Percentiles rank a stretch among this genome's conserved stretches.
Evolutionary conservation across 2,329 filamentous ascomycete species (phyloP).

Genomic region (Diatrype stigma): DNA sequence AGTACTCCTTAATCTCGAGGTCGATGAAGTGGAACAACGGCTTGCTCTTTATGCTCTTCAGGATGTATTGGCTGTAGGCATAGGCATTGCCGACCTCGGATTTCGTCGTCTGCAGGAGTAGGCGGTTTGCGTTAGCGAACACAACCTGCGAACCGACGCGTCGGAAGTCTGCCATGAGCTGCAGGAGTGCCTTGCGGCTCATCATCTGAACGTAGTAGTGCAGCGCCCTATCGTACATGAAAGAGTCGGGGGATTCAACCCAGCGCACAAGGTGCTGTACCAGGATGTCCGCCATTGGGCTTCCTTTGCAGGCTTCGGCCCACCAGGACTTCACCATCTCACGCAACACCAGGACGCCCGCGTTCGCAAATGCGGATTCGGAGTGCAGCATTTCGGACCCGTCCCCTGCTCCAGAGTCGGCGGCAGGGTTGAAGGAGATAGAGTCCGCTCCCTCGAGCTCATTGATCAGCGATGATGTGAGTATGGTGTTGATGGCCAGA

Average conservation of each 20-base stretch:
- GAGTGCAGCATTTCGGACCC: conserved; percentile 70
- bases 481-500: conserved; percentile 93
- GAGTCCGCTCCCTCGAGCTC: conserved; percentile 89
- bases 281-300: conserved; percentile 93
- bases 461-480: conserved; percentile 94
- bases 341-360: conserved; percentile 81
- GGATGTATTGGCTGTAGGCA: conserved; percentile 94
- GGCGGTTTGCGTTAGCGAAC: conserved; percentile 85
- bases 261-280: conserved; percentile 96
- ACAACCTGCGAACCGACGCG: conserved; percentile 92
- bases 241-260: conserved; percentile 91
- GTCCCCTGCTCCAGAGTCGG: conserved; percentile 56
- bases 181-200: conserved; percentile 93
- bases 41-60: conserved; percentile 95
- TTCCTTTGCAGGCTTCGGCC: conserved; percentile 86
- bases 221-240: conserved; percentile 88
- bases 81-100: conserved; percentile 94
- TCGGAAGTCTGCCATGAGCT: conserved; percentile 94
- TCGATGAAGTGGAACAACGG: conserved; percentile 97
- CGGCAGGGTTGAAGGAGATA: conserved; percentile 76
- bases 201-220: conserved; percentile 99
- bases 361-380: conserved; percentile 88
- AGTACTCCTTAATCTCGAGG: conserved; percentile 96
- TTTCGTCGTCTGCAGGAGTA: conserved; percentile 94
- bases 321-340: conserved; percentile 99